A percentile compares a stretch with the other conserved stretches of the same genome.
These are phyloP conservation scores for Tillandsia fasciculata DNA, from an alignment of 176 grass and related monocot genomes.

Conservation along the genomic window DNA sequence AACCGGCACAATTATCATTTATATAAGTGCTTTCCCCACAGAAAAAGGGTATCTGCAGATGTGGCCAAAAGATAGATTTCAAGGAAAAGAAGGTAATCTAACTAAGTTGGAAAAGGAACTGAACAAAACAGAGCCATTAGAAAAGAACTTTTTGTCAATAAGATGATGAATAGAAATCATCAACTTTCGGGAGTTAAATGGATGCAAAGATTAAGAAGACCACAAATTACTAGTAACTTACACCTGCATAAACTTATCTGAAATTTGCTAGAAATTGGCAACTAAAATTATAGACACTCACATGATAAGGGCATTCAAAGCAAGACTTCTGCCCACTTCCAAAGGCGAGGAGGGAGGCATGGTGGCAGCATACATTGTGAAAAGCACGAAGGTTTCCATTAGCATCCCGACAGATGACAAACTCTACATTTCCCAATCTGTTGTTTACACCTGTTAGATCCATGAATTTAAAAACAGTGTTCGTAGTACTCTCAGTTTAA, in stretches of 20 bases:
- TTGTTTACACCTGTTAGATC: slow-evolving; percentile 42
- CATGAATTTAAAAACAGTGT: background rate
- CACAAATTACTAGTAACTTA: slow-evolving; percentile 1
- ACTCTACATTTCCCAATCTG: slow-evolving; percentile 83
- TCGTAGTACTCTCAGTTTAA: background rate
- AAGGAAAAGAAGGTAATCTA: background rate
- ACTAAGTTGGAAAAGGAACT: background rate
- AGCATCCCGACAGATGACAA: slow-evolving; percentile 58
- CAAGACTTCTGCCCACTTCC: slow-evolving; percentile 82
- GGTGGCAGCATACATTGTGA: slow-evolving; percentile 91
- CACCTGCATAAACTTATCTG: background rate
- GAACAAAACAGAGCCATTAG: background rate
- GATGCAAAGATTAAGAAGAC: background rate
- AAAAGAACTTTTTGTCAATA: background rate
- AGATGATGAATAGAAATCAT: background rate
- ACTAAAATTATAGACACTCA: slow-evolving; percentile 42
- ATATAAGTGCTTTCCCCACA: background rate
- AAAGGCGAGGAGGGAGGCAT: slow-evolving; percentile 72
- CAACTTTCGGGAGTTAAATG: background rate
- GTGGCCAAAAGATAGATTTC: background rate
- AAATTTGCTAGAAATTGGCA: background rate
- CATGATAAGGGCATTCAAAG: slow-evolving; percentile 89
- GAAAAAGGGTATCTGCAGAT: background rate
- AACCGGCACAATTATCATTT: no score
- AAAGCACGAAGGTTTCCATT: slow-evolving; percentile 60